Base-by-base conservation (phyloP, 805 yeast species). In the Sugiyamaella lignohabitans region DNA sequence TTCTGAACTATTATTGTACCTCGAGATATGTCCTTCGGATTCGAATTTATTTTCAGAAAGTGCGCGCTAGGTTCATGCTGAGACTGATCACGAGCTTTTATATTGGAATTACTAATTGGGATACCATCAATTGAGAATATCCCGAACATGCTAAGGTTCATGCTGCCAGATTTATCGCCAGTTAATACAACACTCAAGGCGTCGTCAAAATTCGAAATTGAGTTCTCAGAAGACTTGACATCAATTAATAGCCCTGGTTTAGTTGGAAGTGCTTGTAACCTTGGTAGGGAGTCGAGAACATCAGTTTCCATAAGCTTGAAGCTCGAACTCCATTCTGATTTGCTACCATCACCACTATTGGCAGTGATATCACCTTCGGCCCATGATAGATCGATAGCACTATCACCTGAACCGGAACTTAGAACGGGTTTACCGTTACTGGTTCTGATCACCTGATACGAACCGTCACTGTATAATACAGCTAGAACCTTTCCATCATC, bases 401-500 rank as follows among this genome's bases (percentile, higher is more conserved):
- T 14, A 14, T 24, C 36, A 2, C 20, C 14, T 16, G 50, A 17
- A 2, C 40, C 49, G 6, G 45, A 40, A 10, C 55, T 51, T 10
- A 59, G 51, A 11, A 73, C 52, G 21, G 68, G 57, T n/a, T 64
- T 64, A 1, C 82, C 81, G 17, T 63, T 70, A 47, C 71, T 69
- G 3, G 75, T 68, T 49, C 72, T 74, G 46, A 73, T 73, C 1
- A 78, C 59, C 43, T 71, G 67, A 36, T 70, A 67, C 5, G 62
- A 49, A 1, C 70, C 68, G 50, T 75, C 76, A 1, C 60, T 52
- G 5, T 79, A 80, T 1, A 73, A 55, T 2, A 76, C 60, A 10
- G 72, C 75, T 46, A 78, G 64, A 64, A 44, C 34, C 46, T 55
- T 54, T 2, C 75, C 75, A 50, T 69, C 70, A 3, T 61, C 60